Conservation (phyloP, 1,284 basidiomycete species). For the Apiotrichum montevideense region DNA sequence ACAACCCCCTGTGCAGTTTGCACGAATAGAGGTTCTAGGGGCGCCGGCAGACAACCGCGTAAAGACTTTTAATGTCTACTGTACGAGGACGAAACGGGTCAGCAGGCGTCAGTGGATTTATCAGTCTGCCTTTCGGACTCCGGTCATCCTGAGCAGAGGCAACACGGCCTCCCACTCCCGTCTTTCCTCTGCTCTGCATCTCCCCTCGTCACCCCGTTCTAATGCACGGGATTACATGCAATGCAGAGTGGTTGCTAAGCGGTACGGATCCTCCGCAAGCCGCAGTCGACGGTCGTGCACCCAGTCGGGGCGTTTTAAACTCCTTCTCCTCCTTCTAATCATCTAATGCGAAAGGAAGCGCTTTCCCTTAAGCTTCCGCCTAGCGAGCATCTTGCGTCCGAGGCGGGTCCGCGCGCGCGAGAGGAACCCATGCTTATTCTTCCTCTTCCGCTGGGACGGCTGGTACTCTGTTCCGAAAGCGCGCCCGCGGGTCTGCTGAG, state of each 20-base stretch:
- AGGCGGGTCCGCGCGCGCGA: constrained; percentile 50
- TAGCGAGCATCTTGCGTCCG: constrained; percentile 53
- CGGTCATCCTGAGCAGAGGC: no score
- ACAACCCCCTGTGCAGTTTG: no score
- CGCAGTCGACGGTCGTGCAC: neutral
- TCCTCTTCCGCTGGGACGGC: constrained; percentile 78
- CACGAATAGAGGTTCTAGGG: no score
- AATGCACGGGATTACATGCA: constrained; percentile 1
- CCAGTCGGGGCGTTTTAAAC: no score
- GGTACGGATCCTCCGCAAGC: neutral
- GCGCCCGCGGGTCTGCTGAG: constrained; percentile 26
- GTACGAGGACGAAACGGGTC: no score
- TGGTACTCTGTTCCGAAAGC: constrained; percentile 71
- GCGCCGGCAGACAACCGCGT: no score
- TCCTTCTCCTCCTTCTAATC: neutral
- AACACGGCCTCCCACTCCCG: no score
- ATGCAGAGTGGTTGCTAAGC: constrained; percentile 10
- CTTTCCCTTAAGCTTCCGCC: constrained; percentile 57
- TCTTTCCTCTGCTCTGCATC: no score
- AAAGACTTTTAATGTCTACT: no score
- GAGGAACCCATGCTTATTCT: constrained; percentile 82
- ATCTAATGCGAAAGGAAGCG: constrained; percentile 56
- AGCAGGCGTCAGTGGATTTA: no score
- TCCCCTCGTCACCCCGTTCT: no score
- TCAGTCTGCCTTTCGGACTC: no score